phyloP scores from a whole-genome alignment of 108 stramenopile species.

The Skeletonema tropicum region DNA sequence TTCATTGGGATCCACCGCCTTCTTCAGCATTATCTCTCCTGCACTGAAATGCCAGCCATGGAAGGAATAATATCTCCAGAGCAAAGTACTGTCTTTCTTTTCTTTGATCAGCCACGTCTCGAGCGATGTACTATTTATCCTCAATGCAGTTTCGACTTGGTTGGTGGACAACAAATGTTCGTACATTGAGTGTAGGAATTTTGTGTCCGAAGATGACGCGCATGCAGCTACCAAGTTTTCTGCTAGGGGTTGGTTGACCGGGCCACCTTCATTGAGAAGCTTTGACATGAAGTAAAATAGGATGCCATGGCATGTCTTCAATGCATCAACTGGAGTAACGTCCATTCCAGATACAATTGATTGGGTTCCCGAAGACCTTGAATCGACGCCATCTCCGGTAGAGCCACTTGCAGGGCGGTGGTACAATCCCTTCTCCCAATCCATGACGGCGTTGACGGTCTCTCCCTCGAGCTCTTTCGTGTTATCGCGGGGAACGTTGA shows the following conservation, averaged over 20 bases:
- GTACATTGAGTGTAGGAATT: constrained; percentile 74
- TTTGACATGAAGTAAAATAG: constrained; percentile 70
- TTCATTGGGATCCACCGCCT: constrained; percentile 43
- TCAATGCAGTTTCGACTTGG: constrained; percentile 67
- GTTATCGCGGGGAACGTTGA: constrained; percentile 32
- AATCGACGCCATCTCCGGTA: constrained; percentile 8
- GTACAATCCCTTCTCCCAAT: constrained; percentile 84
- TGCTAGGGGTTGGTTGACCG: constrained; percentile 38
- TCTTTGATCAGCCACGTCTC: constrained; percentile 71
- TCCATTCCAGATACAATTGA: constrained; percentile 56
- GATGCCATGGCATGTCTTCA: constrained; percentile 74
- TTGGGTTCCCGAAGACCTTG: constrained; percentile 31
- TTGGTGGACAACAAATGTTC: constrained; percentile 60
- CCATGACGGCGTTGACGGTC: constrained; percentile 32
- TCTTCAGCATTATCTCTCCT: constrained; percentile 61
- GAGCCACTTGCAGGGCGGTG: constrained; percentile 46
- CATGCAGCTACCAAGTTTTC: constrained; percentile 69
- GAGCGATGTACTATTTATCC: constrained; percentile 67
- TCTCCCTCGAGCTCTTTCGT: constrained; percentile 41
- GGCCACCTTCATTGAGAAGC: constrained; percentile 55
- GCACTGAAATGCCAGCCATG: constrained; percentile 69
- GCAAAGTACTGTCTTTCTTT: constrained; percentile 57
- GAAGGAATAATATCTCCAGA: constrained; percentile 75
- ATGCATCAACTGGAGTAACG: constrained; percentile 70
- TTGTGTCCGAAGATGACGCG: constrained; percentile 60